Conservation (phyloP, 1,284 basidiomycete species). For the Malassezia brasiliensis region DNA sequence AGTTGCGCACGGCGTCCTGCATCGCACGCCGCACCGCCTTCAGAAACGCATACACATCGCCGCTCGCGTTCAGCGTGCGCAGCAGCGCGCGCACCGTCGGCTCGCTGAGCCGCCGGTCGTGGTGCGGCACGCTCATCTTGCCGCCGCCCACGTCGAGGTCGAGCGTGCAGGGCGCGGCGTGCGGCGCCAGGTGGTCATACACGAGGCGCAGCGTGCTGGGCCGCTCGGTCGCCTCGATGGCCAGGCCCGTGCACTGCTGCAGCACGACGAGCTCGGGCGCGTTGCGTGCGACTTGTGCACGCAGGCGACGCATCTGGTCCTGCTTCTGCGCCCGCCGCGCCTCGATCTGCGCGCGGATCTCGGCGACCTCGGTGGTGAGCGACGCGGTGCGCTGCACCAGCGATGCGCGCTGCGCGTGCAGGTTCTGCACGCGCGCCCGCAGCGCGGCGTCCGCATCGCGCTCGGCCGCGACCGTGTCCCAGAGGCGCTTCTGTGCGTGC, state of each 20-base stretch:
- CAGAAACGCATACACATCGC: slow-evolving; percentile 31
- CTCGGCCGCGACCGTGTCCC: slow-evolving; percentile 35
- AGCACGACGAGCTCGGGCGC: slow-evolving; percentile 32
- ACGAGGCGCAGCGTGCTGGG: slow-evolving; percentile 1
- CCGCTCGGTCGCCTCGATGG: slow-evolving; percentile 18
- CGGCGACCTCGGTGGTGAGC: slow-evolving; percentile 28
- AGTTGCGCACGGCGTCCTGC: neutral
- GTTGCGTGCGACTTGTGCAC: slow-evolving; percentile 28
- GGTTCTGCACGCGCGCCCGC: slow-evolving; percentile 24
- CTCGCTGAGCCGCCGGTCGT: slow-evolving; percentile 5
- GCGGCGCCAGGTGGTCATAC: slow-evolving; percentile 12
- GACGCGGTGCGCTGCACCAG: slow-evolving; percentile 27
- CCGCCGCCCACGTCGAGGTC: slow-evolving; percentile 10
- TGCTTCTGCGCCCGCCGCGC: slow-evolving; percentile 26
- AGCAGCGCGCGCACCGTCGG: slow-evolving; percentile 20
- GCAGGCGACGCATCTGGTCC: slow-evolving; percentile 21
- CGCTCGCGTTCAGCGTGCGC: slow-evolving; percentile 24
- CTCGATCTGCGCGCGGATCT: slow-evolving; percentile 25
- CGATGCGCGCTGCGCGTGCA: slow-evolving; percentile 28
- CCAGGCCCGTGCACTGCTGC: slow-evolving; percentile 27
- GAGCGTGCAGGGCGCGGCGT: slow-evolving; percentile 13
- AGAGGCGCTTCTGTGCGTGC: slow-evolving; percentile 27
- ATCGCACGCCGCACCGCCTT: slow-evolving; percentile 10
- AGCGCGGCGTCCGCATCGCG: slow-evolving; percentile 29
- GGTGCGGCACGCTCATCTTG: slow-evolving; percentile 2